These are phyloP conservation scores for Basipetospora chlamydospora DNA, from an alignment of 2,329 filamentous ascomycete species.

Conservation along the genomic window DNA sequence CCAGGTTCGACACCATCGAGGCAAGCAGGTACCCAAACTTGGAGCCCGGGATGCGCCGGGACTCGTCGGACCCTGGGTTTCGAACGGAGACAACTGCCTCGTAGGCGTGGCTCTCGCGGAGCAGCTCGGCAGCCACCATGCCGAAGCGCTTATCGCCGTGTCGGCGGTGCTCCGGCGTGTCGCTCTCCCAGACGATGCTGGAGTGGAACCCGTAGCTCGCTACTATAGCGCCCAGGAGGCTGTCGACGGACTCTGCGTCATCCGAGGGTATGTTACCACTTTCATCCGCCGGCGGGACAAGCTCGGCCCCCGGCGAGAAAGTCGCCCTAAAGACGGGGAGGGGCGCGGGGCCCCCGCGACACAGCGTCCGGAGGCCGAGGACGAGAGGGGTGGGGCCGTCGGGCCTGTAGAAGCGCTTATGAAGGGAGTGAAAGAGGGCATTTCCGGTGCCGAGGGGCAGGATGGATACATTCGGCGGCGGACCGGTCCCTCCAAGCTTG, in stretches of 20 bases:
- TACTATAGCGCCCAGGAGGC: slow-evolving; percentile 64
- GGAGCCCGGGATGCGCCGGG: slow-evolving; percentile 16
- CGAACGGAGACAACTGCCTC: slow-evolving; percentile 25
- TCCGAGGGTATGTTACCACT: neutral
- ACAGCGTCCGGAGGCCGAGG: slow-evolving; percentile 39
- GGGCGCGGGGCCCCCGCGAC: slow-evolving; percentile 31
- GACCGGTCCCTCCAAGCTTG: neutral
- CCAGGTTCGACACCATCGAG: slow-evolving; percentile 66
- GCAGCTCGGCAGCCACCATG: slow-evolving; percentile 65
- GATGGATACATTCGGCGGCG: slow-evolving; percentile 31
- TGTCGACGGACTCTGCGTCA: slow-evolving; percentile 11
- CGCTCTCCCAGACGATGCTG: slow-evolving; percentile 77
- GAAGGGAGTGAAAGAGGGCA: slow-evolving; percentile 46
- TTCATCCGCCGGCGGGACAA: slow-evolving; percentile 23
- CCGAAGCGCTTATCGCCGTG: slow-evolving; percentile 67
- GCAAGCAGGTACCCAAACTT: slow-evolving; percentile 65
- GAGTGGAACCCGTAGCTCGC: slow-evolving; percentile 85
- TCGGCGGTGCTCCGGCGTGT: slow-evolving; percentile 66
- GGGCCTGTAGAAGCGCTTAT: slow-evolving; percentile 37
- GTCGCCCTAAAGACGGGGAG: slow-evolving; percentile 48
- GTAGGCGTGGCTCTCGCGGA: slow-evolving; percentile 41
- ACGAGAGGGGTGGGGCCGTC: slow-evolving; percentile 26
- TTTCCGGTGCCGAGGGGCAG: slow-evolving; percentile 53
- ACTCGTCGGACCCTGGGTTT: slow-evolving; percentile 8
- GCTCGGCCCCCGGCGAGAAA: slow-evolving; percentile 43